Percentiles rank a stretch among this genome's conserved stretches.
Evolutionary conservation across 176 grass and related monocot species (phyloP).

Genomic region (Neostapfia colusana): DNA sequence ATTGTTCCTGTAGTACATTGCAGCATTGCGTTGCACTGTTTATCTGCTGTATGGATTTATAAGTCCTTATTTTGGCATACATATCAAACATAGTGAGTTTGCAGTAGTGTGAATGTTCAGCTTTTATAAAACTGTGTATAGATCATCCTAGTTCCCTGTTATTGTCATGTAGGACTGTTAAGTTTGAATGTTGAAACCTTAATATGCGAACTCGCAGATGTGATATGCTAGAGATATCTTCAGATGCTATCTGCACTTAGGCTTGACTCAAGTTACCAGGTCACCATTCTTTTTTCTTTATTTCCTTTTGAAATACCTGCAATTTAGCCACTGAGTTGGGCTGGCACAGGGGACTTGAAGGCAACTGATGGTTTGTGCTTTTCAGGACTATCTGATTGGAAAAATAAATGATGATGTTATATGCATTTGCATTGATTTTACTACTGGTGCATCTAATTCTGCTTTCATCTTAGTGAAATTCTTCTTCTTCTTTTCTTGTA

Average conservation of each 20-base stretch:
- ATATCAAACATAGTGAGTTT: constrained; percentile 16
- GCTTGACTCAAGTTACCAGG: constrained; percentile 59
- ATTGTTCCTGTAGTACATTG: not conserved
- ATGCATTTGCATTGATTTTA: not conserved
- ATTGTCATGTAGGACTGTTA: constrained; percentile 38
- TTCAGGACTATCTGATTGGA: constrained; percentile 11
- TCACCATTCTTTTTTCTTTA: constrained; percentile 47
- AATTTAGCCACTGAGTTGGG: constrained; percentile 38
- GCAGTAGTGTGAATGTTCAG: not conserved
- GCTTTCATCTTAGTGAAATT: not conserved
- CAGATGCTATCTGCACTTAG: constrained; percentile 68
- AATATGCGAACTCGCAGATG: constrained; percentile 82
- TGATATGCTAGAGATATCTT: constrained; percentile 72
- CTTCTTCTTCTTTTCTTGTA: not conserved
- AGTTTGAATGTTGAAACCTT: constrained; percentile 71
- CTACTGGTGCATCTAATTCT: constrained; percentile 25
- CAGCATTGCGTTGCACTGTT: constrained; percentile 7
- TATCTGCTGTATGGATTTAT: constrained; percentile 1
- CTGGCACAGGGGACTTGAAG: constrained; percentile 3
- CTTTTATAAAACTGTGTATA: constrained; percentile 19
- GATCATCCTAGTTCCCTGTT: constrained; percentile 29
- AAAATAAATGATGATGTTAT: not conserved
- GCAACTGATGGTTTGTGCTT: constrained; percentile 10
- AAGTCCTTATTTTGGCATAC: not conserved
- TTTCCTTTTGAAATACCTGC: constrained; percentile 41